A percentile compares a stretch with the other conserved stretches of the same genome.
Conservation (phyloP, 164 flowering plant genomes). For the Hamamelis virginiana region DNA sequence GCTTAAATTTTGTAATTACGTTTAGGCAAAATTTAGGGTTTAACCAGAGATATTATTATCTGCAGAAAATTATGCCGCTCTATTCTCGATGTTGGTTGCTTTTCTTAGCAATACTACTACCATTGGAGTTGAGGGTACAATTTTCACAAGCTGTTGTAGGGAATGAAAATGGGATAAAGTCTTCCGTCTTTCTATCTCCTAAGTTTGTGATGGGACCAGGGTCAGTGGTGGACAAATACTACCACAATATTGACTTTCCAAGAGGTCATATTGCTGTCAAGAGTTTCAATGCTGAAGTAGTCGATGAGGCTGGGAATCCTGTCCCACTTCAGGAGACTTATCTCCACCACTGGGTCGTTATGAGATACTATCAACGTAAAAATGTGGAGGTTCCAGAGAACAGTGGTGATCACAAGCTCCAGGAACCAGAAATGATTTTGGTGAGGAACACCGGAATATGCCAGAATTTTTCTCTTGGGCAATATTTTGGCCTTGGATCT, state of each 20-base stretch:
- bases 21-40: no score
- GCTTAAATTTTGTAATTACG: no score
- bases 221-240: conserved; percentile 54
- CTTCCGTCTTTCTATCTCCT: conserved; percentile 63
- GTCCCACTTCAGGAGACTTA: conserved; percentile 90
- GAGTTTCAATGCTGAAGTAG: conserved; percentile 72
- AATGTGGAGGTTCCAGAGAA: conserved; percentile 10
- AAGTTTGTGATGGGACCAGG: conserved; percentile 63
- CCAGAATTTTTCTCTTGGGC: conserved; percentile 35
- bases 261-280: conserved; percentile 87
- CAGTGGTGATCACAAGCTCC: background rate
- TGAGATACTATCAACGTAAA: conserved; percentile 46
- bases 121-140: conserved; percentile 14
- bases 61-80: conserved; percentile 7
- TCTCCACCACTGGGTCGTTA: conserved; percentile 85
- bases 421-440: conserved; percentile 20
- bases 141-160: conserved; percentile 23
- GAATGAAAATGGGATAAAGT: conserved; percentile 35
- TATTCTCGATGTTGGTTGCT: conserved; percentile 12
- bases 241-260: conserved; percentile 67
- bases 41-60: no score
- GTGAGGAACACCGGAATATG: conserved; percentile 66
- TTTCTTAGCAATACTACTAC: conserved; percentile 18
- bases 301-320: conserved; percentile 75
- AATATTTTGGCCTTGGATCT: conserved; percentile 82